Base-by-base conservation (phyloP, 2,329 filamentous ascomycete species). In the Aspergillus brasiliensis region DNA sequence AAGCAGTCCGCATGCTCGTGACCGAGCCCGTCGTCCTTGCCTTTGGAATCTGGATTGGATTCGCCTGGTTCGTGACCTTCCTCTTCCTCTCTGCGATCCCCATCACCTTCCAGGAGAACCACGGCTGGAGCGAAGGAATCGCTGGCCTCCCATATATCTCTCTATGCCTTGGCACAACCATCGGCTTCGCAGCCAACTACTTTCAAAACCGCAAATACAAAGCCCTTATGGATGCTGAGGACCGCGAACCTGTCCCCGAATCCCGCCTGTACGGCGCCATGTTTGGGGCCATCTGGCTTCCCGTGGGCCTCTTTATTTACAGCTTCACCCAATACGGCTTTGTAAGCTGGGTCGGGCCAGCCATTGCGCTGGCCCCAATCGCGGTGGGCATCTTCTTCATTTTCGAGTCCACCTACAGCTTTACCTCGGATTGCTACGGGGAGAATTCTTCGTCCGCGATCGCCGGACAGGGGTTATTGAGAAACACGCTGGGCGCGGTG, bases 1-100 rank as follows among this genome's bases (percentile, higher is more conserved):
- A 83, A 66, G 81, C 81, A 7, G 73, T 82, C 60, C 72, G 79
- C 61, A 81, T 83, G 80, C 75, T 82, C 3, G 69, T 76, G 59
- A 80, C 79, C 2, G 81, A 83, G 64, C 80, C 80, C 19, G 80
- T 82, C 10, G 80, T 82, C 5, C 81, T 82, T 58, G 75, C 77
- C 28, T 82, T 82, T 49, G 81, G 81, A 57, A 69, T 83, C 25
- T 83, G 81, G 81, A 83, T 83, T 60, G 75, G 75, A 15, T 83
- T 83, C 69, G 80, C 80, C 65, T 84, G 82, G 82, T 82, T 81
- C 64, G 77, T 84, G 19, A 77, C 81, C 46, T 84, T 84, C 76
- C 76, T 84, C 54, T 84, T 84, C 78, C 73, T 84, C 7, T 81
- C 77, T 21, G 79, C 80, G 59, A 81, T 82, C 62, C 77, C 79